These are phyloP conservation scores for Escovopsis weberi DNA, from an alignment of 2,329 filamentous ascomycete genomes.

Conservation along the genomic window DNA sequence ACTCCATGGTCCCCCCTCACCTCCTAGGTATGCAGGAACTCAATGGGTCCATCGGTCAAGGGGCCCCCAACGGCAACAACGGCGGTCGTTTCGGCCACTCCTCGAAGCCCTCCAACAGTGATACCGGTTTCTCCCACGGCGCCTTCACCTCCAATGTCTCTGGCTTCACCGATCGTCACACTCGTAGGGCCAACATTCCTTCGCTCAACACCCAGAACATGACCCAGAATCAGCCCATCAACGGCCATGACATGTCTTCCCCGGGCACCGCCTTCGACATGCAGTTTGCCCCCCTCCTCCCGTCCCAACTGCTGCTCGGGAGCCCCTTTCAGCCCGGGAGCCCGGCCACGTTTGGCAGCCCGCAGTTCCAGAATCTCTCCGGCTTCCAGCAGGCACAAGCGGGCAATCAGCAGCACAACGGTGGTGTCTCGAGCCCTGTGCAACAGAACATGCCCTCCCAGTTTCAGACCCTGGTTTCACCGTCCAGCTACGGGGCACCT, in stretches of 20 bases:
- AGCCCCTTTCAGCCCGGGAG: conserved; percentile 95
- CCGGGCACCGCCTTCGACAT: conserved; percentile 88
- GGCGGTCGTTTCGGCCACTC: conserved; percentile 55
- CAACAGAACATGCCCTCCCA: conserved; percentile 68
- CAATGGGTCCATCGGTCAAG: conserved; percentile 42
- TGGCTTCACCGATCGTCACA: conserved; percentile 76
- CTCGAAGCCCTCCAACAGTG: conserved; percentile 69
- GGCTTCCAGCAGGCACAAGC: conserved; percentile 51
- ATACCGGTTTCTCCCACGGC: conserved; percentile 84
- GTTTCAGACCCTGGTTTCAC: conserved; percentile 69
- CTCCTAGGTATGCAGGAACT: conserved; percentile 86
- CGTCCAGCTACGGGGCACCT: conserved; percentile 66
- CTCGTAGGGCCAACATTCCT: conserved; percentile 73
- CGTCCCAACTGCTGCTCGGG: conserved; percentile 84
- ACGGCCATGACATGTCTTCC: conserved; percentile 61
- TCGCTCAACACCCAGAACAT: conserved; percentile 78
- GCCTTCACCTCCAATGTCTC: conserved; percentile 78
- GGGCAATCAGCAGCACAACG: conserved; percentile 39
- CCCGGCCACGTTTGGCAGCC: conserved; percentile 75
- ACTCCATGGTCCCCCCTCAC: conserved; percentile 77
- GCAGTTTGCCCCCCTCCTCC: conserved; percentile 94
- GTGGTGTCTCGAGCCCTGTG: conserved; percentile 57
- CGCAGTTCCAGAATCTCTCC: conserved; percentile 78
- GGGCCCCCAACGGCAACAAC: conserved; percentile 26
- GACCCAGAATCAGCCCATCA: conserved; percentile 22